Conservation (phyloP, 2,329 filamentous ascomycete genomes). For the Amphichorda felina region DNA sequence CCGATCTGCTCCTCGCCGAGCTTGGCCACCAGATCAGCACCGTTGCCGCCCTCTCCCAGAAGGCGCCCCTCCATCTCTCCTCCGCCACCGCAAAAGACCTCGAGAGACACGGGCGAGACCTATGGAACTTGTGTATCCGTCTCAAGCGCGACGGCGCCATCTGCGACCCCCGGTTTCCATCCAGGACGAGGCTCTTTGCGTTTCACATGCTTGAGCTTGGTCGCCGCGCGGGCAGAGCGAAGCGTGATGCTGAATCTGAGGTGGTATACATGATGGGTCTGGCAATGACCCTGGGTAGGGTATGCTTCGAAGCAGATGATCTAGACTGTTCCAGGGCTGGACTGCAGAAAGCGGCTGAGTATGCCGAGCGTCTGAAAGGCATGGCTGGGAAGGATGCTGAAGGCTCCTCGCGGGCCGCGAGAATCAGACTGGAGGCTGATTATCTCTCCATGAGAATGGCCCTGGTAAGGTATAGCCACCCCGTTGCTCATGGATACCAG, state of each 20-base stretch:
- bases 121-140: conserved; percentile 58
- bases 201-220: conserved; percentile 55
- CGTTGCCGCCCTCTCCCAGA: conserved; percentile 7
- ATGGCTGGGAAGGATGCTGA: not conserved
- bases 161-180: conserved; percentile 17
- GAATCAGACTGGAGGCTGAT: conserved; percentile 36
- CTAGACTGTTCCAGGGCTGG: conserved; percentile 45
- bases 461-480: conserved; percentile 37
- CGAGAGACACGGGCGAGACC: conserved; percentile 40
- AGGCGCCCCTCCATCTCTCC: not conserved
- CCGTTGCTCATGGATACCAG: conserved; percentile 6
- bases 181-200: conserved; percentile 39
- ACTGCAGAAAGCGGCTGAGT: conserved; percentile 52
- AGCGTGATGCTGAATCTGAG: conserved; percentile 17
- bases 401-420: not conserved
- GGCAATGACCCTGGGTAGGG: conserved; percentile 53
- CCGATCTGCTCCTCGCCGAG: conserved; percentile 25
- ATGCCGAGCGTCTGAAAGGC: conserved; percentile 15
- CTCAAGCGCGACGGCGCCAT: conserved; percentile 20
- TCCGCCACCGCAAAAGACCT: conserved; percentile 24
- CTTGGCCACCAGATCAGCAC: conserved; percentile 14
- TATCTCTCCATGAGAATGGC: conserved; percentile 55
- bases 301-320: conserved; percentile 35
- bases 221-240: conserved; percentile 16
- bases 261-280: conserved; percentile 50